phyloP scores from a whole-genome alignment of 2,329 filamentous ascomycete species.

The Calonectria hongkongensis region DNA sequence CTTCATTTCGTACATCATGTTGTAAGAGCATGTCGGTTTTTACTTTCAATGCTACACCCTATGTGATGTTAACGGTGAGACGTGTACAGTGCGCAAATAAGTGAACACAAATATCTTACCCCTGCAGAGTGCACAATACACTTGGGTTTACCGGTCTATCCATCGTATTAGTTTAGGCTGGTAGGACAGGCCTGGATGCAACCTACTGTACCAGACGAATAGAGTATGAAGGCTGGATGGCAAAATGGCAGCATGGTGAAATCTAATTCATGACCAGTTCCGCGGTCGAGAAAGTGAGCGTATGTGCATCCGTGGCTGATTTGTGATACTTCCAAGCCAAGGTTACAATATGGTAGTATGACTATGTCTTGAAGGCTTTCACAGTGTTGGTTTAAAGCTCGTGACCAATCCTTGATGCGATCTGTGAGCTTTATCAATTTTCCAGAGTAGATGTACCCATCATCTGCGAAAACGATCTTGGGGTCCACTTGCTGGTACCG shows the following conservation, averaged over 20 bases:
- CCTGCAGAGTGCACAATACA: slow-evolving; percentile 39
- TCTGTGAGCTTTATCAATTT: slow-evolving; percentile 19
- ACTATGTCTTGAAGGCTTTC: slow-evolving; percentile 17
- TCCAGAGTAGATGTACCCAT: slow-evolving; percentile 33
- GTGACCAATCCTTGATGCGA: slow-evolving; percentile 31
- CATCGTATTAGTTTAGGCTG: too few relatives aligned
- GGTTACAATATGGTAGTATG: slow-evolving; percentile 10
- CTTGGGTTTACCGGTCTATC: slow-evolving; percentile 35
- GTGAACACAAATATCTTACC: slow-evolving; percentile 5
- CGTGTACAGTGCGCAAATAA: background rate
- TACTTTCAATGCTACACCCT: slow-evolving; percentile 41
- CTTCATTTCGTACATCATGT: slow-evolving; percentile 28
- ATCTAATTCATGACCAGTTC: background rate
- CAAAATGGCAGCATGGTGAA: slow-evolving; percentile 35
- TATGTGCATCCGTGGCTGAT: slow-evolving; percentile 18
- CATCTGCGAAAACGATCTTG: slow-evolving; percentile 37
- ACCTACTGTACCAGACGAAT: slow-evolving; percentile 36
- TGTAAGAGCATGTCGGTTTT: slow-evolving; percentile 39
- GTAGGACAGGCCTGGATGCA: too few relatives aligned
- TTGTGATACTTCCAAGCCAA: background rate
- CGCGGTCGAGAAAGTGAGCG: slow-evolving; percentile 11
- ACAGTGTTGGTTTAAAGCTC: too few relatives aligned
- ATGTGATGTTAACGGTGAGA: too few relatives aligned
- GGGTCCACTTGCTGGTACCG: slow-evolving; percentile 36
- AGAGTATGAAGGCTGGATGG: slow-evolving; percentile 38